Conservation (phyloP, 2,329 filamentous ascomycete species). For the Neopestalotiopsis clavispora region DNA sequence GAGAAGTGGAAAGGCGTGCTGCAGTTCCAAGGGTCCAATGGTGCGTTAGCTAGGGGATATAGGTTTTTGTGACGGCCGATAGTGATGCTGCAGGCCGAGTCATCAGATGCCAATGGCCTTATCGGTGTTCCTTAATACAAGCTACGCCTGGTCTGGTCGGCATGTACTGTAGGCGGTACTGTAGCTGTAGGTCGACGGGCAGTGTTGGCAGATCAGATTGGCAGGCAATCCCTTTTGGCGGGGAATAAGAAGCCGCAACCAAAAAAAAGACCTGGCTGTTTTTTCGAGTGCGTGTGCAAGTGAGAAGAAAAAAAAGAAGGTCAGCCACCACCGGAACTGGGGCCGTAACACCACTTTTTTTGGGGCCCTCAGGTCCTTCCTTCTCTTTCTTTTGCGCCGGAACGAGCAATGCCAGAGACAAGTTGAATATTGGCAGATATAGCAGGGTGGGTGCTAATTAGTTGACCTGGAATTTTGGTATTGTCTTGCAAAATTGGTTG, state of each 20-base stretch:
- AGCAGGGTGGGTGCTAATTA: not conserved
- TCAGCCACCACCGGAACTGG: not conserved
- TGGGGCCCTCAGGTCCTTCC: not conserved
- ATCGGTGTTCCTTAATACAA: not conserved
- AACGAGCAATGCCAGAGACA: not conserved
- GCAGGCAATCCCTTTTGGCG: not conserved
- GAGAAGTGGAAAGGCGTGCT: slow-evolving; percentile 6
- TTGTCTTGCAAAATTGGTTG: not conserved
- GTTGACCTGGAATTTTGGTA: not conserved
- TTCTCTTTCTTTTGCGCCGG: not conserved
- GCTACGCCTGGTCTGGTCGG: too few relatives aligned
- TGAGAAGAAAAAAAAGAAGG: too few relatives aligned
- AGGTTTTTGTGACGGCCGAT: not conserved
- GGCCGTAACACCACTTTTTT: not conserved
- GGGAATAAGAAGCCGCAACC: slow-evolving; percentile 4
- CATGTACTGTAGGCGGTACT: too few relatives aligned
- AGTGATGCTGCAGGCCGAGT: slow-evolving; percentile 8
- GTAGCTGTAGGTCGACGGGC: not conserved
- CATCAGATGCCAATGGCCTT: slow-evolving; percentile 10
- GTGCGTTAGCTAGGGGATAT: slow-evolving; percentile 8
- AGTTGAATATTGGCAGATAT: not conserved
- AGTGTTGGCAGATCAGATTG: not conserved
- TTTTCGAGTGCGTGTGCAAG: not conserved
- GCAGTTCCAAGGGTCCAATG: slow-evolving; percentile 5
- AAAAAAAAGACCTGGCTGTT: not conserved